These are phyloP conservation scores for Thymus quinquecostatus DNA, from an alignment of 257 asterid genomes.

Conservation along the genomic window DNA sequence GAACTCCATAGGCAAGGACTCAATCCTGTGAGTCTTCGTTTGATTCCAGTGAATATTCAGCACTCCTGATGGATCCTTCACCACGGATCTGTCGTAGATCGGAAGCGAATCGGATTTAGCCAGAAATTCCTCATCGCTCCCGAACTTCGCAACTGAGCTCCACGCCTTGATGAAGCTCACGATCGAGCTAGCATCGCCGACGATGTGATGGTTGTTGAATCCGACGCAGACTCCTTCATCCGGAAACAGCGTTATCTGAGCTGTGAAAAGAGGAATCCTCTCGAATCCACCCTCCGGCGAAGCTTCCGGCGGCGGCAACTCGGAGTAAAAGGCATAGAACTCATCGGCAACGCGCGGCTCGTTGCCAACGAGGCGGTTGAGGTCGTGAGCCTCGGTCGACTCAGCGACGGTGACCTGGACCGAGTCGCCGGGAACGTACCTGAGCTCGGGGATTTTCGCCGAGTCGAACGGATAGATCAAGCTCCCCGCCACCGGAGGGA, in stretches of 20 bases:
- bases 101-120: slow-evolving; percentile 23
- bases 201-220: slow-evolving; percentile 35
- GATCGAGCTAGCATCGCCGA: slow-evolving; percentile 55
- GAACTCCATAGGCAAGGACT: slow-evolving; percentile 15
- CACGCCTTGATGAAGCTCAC: slow-evolving; percentile 45
- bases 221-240: slow-evolving; percentile 47
- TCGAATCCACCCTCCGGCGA: slow-evolving; percentile 4
- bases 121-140: slow-evolving; percentile 17
- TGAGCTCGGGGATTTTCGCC: slow-evolving; percentile 34
- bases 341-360: slow-evolving; percentile 37
- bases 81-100: slow-evolving; percentile 43
- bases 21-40: not conserved
- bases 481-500: slow-evolving; percentile 47
- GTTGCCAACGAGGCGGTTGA: slow-evolving; percentile 37
- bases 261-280: slow-evolving; percentile 35
- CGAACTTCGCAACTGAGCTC: slow-evolving; percentile 39
- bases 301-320: slow-evolving; percentile 28
- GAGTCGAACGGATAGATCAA: slow-evolving; percentile 23
- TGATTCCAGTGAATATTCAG: slow-evolving; percentile 31
- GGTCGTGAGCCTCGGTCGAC: slow-evolving; percentile 31
- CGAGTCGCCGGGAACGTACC: slow-evolving; percentile 44
- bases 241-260: slow-evolving; percentile 52
- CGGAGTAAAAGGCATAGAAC: slow-evolving; percentile 38
- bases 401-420: slow-evolving; percentile 44
- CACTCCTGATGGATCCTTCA: slow-evolving; percentile 43